phyloP scores from a whole-genome alignment of 2,329 filamentous ascomycete genomes.

The Verticillium zaregamsianum region DNA sequence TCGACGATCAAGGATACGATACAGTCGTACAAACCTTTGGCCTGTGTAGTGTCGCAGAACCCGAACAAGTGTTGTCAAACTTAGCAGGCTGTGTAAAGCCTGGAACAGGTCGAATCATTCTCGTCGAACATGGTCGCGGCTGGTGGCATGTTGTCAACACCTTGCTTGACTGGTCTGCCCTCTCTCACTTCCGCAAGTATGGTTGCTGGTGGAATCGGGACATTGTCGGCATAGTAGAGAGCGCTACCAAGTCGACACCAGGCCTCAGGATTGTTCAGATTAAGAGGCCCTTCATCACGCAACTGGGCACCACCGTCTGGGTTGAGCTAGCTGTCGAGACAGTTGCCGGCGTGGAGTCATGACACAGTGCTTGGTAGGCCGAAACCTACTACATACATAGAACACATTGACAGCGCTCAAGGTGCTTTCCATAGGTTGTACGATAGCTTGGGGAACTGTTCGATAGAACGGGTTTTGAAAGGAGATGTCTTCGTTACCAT shows the following conservation, averaged over 20 bases:
- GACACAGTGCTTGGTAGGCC: neutral
- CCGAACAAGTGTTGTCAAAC: conserved; percentile 47
- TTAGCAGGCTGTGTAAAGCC: conserved; percentile 49
- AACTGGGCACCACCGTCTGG: conserved; percentile 55
- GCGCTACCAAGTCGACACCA: conserved; percentile 41
- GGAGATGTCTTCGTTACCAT: neutral
- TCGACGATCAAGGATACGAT: conserved; percentile 46
- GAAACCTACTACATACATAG: neutral
- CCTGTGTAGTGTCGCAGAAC: conserved; percentile 58
- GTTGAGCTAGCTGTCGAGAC: conserved; percentile 47
- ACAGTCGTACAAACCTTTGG: conserved; percentile 62
- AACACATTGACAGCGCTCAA: no score
- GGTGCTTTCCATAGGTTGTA: no score
- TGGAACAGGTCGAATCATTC: conserved; percentile 52
- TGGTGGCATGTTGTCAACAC: conserved; percentile 51
- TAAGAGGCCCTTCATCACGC: conserved; percentile 45
- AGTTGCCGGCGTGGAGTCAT: conserved; percentile 4
- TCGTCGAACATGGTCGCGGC: conserved; percentile 60
- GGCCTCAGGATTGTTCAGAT: conserved; percentile 54
- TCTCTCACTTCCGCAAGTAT: conserved; percentile 52
- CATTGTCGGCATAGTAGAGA: conserved; percentile 49
- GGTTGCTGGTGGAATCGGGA: conserved; percentile 69
- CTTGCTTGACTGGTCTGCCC: conserved; percentile 50
- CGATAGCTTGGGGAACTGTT: no score
- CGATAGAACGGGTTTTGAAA: neutral